Base-by-base conservation (phyloP, 1,284 basidiomycete species). In the Stygiomarasmius scandens region DNA sequence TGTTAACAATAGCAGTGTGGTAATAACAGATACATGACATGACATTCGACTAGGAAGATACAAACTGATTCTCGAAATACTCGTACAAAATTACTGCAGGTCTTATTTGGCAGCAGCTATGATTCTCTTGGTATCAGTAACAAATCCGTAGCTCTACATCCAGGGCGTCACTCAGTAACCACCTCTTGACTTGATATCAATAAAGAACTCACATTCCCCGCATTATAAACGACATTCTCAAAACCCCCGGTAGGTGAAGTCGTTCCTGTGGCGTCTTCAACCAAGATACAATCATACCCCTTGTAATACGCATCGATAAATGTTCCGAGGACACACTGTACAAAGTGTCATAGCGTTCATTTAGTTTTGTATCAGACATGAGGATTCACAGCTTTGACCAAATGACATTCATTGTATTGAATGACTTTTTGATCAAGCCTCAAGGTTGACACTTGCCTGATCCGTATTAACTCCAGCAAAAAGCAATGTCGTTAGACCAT, bases 391-490 rank as follows among this genome's bases (percentile, higher is more conserved):
- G n/a, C n/a, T n/a, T n/a, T n/a, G n/a, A n/a, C n/a, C n/a, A n/a
- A n/a, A n/a, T n/a, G n/a, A n/a, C n/a, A n/a, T n/a, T n/a, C n/a
- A n/a, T n/a, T n/a, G n/a, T n/a, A n/a, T n/a, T n/a, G n/a, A n/a
- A n/a, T n/a, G n/a, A n/a, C n/a, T n/a, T n/a, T n/a, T n/a, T n/a
- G n/a, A n/a, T n/a, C n/a, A n/a, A n/a, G n/a, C n/a, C n/a, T n/a
- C n/a, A n/a, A n/a, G 48, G 52, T 49, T 43, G 43, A 25, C 6
- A 51, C 67, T 11, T 59, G 84, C 85, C 79, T 88, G 86, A 65
- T 88, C 86, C 11, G 86, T 74, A 66, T 88, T 89, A 12, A 89
- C 86, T 19, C 86, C 87, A 46, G 82, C 78, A 58, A 89, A 82
- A 60, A 89, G 72, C 44, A 88, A 70, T 4, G 84, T 86, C 16